Conservation (phyloP, 441 rosid species). For the Bocquillonia castaneifolia region DNA sequence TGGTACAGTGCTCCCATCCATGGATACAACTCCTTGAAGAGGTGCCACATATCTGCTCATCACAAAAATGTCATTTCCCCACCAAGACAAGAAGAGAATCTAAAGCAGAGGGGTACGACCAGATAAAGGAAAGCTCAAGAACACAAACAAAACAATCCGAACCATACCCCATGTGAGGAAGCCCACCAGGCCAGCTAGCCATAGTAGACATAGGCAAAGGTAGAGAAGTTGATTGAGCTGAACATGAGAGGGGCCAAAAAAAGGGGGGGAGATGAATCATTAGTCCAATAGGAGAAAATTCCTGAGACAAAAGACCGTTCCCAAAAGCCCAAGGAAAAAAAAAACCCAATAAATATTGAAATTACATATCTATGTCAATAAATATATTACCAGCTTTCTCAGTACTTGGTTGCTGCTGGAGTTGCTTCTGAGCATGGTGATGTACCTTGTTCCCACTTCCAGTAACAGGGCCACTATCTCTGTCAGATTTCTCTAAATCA, state of each 20-base stretch:
- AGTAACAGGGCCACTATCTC: slow-evolving; percentile 30
- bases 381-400: slow-evolving; percentile 56
- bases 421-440: slow-evolving; percentile 48
- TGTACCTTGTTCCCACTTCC: slow-evolving; percentile 33
- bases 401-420: slow-evolving; percentile 32
- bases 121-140: not conserved
- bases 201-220: slow-evolving; percentile 73
- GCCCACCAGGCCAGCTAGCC: slow-evolving; percentile 89
- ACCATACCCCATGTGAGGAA: slow-evolving; percentile 91
- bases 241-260: not conserved
- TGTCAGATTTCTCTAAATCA: slow-evolving; percentile 75
- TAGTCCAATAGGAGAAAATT: not conserved
- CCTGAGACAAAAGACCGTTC: not conserved
- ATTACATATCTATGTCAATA: too few relatives aligned
- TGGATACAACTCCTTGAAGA: slow-evolving; percentile 78
- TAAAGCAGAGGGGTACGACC: slow-evolving; percentile 6
- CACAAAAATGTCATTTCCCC: slow-evolving; percentile 25
- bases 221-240: slow-evolving; percentile 68
- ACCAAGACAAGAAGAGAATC: not conserved
- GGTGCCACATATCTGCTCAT: slow-evolving; percentile 80
- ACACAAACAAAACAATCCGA: slow-evolving; percentile 2
- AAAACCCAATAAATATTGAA: not conserved
- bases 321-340: not conserved
- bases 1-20: slow-evolving; percentile 62
- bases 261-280: slow-evolving; percentile 8